A percentile compares a stretch with the other conserved stretches of the same genome.
Evolutionary conservation across 345 rosid species (phyloP).

Genomic region (Alliaria petiolata): DNA sequence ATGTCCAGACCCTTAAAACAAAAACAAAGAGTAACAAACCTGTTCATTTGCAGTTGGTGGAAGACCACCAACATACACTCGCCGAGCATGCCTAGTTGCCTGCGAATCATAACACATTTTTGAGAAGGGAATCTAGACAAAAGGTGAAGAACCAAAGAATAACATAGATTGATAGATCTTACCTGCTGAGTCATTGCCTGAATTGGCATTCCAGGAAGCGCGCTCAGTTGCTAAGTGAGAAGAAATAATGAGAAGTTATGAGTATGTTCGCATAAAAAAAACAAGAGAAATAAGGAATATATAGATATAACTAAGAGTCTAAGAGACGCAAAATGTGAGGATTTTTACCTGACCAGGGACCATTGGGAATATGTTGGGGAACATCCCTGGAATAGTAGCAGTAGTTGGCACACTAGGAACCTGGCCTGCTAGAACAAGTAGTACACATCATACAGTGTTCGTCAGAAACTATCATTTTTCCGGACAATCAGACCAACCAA

Average conservation of each 20-base stretch:
- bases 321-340: background rate
- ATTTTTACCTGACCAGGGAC: conserved; percentile 65
- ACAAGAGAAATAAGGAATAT: background rate
- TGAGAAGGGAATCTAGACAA: background rate
- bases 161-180: conserved; percentile 14
- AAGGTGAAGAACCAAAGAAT: background rate
- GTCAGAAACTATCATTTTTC: conserved; percentile 11
- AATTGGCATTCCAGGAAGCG: conserved; percentile 87
- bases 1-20: conserved; percentile 41
- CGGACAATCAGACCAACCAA: background rate
- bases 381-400: conserved; percentile 76
- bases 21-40: conserved; percentile 38
- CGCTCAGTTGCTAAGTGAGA: conserved; percentile 57
- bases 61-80: conserved; percentile 99
- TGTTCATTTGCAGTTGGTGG: conserved; percentile 97
- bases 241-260: background rate
- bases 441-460: conserved; percentile 19
- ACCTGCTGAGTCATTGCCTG: conserved; percentile 99
- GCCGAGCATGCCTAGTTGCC: conserved; percentile 99
- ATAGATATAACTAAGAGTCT: background rate
- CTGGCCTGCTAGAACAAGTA: conserved; percentile 56
- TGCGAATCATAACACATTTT: conserved; percentile 24
- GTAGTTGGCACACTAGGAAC: conserved; percentile 51
- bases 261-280: conserved; percentile 17
- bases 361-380: conserved; percentile 74